Percentiles rank a stretch among this genome's conserved stretches.
Evolutionary conservation across 768 basidiomycete species (phyloP).

Genomic region (Asterophora lycoperdoides): DNA sequence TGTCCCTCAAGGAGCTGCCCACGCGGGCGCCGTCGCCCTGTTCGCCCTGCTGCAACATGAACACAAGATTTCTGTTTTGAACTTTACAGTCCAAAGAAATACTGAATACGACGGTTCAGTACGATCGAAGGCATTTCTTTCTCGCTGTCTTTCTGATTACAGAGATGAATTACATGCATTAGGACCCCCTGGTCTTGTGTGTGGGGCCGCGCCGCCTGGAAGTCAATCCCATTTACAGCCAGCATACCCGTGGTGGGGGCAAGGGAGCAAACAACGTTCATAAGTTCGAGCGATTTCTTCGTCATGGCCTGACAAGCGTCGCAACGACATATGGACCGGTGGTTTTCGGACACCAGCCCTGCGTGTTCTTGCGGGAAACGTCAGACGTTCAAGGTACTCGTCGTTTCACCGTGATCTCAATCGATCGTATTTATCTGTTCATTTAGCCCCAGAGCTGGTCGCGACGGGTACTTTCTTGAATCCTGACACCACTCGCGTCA

Average conservation of each 20-base stretch:
- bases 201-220: constrained; percentile 83
- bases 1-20: constrained; percentile 62
- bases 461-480: constrained; percentile 85
- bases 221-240: constrained; percentile 88
- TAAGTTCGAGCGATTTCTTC: constrained; percentile 89
- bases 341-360: constrained; percentile 80
- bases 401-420: constrained; percentile 1
- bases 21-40: constrained; percentile 50
- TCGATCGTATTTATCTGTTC: constrained; percentile 1
- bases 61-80: constrained; percentile 89
- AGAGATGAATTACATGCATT: constrained; percentile 7
- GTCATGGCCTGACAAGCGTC: constrained; percentile 75
- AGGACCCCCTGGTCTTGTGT: constrained; percentile 88
- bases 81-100: constrained; percentile 91
- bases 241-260: constrained; percentile 85
- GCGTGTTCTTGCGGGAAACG: constrained; percentile 71
- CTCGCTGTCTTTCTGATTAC: not conserved
- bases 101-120: constrained; percentile 90
- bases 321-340: constrained; percentile 90
- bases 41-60: constrained; percentile 91
- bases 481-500: constrained; percentile 86
- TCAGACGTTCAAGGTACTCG: constrained; percentile 58
- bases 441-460: constrained; percentile 73
- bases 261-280: constrained; percentile 95
- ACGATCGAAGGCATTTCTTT: constrained; percentile 70